These are phyloP conservation scores for Stipa capillata DNA, from an alignment of 176 grass and related monocot genomes.

Conservation along the genomic window DNA sequence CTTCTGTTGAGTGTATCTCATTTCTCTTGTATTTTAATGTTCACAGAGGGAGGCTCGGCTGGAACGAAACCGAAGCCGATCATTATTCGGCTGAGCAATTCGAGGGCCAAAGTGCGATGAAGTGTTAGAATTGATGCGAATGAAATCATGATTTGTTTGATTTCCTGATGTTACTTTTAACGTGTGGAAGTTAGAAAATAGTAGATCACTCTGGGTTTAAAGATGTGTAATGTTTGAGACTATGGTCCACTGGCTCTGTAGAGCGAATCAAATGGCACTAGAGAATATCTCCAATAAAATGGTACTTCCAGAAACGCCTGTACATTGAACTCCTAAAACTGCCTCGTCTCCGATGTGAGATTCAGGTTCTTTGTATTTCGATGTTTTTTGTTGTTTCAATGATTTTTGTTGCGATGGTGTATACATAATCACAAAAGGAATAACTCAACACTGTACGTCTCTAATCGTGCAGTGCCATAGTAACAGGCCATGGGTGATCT, in stretches of 20 bases:
- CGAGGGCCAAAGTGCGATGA: slow-evolving; percentile 3
- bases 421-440: too few species aligned
- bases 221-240: neutral
- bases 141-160: neutral
- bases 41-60: slow-evolving; percentile 81
- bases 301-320: neutral
- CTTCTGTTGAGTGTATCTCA: neutral
- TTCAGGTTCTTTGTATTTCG: neutral
- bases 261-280: neutral
- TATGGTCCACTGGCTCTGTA: neutral
- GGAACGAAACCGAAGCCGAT: slow-evolving; percentile 51
- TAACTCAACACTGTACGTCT: too few species aligned
- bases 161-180: slow-evolving; percentile 8
- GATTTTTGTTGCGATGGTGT: too few species aligned
- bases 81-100: slow-evolving; percentile 38
- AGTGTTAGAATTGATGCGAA: neutral
- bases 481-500: too few species aligned
- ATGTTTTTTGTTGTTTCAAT: neutral
- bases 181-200: neutral
- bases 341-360: neutral
- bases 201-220: neutral
- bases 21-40: neutral
- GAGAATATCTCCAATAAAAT: slow-evolving; percentile 16
- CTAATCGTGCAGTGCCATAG: too few species aligned
- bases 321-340: neutral